Evolutionary conservation across 176 grass and related monocot species (phyloP).

Genomic region (Guadua angustifolia): DNA sequence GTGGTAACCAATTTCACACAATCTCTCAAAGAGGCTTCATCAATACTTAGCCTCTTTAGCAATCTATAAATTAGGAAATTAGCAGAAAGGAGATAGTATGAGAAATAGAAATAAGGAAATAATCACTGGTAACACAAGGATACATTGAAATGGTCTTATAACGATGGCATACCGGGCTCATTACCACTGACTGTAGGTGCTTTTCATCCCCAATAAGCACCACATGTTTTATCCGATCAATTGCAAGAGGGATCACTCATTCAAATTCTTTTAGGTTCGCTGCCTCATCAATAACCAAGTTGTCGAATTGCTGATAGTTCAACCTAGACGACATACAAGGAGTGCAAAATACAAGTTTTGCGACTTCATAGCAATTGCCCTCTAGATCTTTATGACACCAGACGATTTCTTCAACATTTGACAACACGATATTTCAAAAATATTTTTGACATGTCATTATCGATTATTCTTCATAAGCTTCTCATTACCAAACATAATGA

Average conservation of each 20-base stretch:
- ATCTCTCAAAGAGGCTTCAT: slow-evolving; percentile 57
- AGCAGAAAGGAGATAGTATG: not conserved
- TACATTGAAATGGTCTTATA: too few species aligned
- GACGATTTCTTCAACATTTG: too few species aligned
- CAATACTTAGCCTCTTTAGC: slow-evolving; percentile 29
- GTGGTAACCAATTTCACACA: slow-evolving; percentile 20
- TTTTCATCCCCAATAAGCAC: slow-evolving; percentile 57
- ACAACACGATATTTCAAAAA: too few species aligned
- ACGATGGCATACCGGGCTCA: slow-evolving; percentile 13
- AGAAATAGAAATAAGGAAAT: not conserved
- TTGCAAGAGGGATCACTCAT: slow-evolving; percentile 33
- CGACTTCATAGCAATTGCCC: too few species aligned
- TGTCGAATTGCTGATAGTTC: not conserved
- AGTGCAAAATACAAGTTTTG: too few species aligned
- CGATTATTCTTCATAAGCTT: too few species aligned
- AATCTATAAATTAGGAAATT: slow-evolving; percentile 39
- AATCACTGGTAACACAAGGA: not conserved
- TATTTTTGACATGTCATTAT: too few species aligned
- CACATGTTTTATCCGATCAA: slow-evolving; percentile 24
- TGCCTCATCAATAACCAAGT: slow-evolving; percentile 62
- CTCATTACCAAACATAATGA: too few species aligned
- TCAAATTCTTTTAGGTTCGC: slow-evolving; percentile 57
- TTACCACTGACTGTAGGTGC: slow-evolving; percentile 47
- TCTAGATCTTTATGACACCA: too few species aligned
- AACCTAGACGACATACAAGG: too few species aligned